These are phyloP conservation scores for Retiboletus flavoniger DNA, from an alignment of 1,284 basidiomycete species.

Conservation along the genomic window DNA sequence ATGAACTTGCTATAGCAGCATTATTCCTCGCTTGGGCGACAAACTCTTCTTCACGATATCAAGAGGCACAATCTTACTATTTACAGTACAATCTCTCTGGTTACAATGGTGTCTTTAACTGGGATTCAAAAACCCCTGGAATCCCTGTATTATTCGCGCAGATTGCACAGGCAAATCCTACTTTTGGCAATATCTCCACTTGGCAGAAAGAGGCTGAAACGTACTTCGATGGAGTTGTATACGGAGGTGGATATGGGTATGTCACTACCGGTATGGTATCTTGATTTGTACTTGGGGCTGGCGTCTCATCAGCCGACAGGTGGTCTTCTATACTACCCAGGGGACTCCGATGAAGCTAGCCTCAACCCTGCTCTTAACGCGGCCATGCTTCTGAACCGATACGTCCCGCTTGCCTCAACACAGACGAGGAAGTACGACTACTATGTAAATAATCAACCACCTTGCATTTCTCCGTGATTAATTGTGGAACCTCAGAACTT, in stretches of 20 bases:
- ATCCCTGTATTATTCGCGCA: slow-evolving; percentile 73
- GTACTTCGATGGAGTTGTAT: slow-evolving; percentile 75
- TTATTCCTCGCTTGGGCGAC: slow-evolving; percentile 73
- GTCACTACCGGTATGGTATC: slow-evolving; percentile 49
- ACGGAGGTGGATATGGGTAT: slow-evolving; percentile 52
- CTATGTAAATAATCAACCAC: slow-evolving; percentile 41
- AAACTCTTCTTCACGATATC: slow-evolving; percentile 60
- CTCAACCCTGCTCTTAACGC: slow-evolving; percentile 86
- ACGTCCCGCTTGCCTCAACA: slow-evolving; percentile 70
- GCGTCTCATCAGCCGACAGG: slow-evolving; percentile 41
- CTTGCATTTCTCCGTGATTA: slow-evolving; percentile 6
- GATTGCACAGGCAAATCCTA: slow-evolving; percentile 53
- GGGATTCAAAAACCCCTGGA: slow-evolving; percentile 83
- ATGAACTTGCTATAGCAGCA: slow-evolving; percentile 73
- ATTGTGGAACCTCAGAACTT: slow-evolving; percentile 48
- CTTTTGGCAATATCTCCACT: slow-evolving; percentile 52
- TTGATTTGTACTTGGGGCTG: slow-evolving; percentile 1
- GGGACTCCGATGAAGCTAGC: slow-evolving; percentile 76
- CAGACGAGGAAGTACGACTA: slow-evolving; percentile 60
- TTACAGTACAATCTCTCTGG: slow-evolving; percentile 54
- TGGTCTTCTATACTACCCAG: slow-evolving; percentile 76
- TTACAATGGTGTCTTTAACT: slow-evolving; percentile 74
- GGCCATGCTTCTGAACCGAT: slow-evolving; percentile 78
- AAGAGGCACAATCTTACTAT: slow-evolving; percentile 67
- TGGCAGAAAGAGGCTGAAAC: slow-evolving; percentile 75